phyloP scores from a whole-genome alignment of 2,329 filamentous ascomycete species.

The Karstenula rhodostoma region DNA sequence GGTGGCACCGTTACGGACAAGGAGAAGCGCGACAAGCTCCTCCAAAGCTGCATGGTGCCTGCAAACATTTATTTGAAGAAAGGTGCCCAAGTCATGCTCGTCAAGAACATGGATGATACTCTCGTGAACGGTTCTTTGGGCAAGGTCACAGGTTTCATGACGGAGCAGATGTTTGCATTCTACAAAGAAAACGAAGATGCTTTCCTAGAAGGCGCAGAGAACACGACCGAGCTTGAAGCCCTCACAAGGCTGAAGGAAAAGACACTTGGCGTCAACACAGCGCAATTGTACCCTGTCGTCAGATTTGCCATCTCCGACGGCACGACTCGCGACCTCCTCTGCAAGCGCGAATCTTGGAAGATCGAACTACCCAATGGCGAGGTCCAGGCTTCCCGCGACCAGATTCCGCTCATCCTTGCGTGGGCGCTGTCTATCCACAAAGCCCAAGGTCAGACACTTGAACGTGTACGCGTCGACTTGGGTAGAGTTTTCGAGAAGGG shows the following conservation, averaged over 20 bases:
- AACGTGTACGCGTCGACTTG: conserved; percentile 92
- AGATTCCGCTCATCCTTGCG: conserved; percentile 84
- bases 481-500: conserved; percentile 95
- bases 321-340: conserved; percentile 77
- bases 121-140: conserved; percentile 95
- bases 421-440: conserved; percentile 99
- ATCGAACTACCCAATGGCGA: conserved; percentile 96
- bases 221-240: conserved; percentile 53
- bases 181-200: conserved; percentile 66
- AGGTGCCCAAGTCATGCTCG: conserved; percentile 98
- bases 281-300: conserved; percentile 79
- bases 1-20: conserved; percentile 73
- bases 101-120: conserved; percentile 96
- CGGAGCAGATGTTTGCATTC: conserved; percentile 66
- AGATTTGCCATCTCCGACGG: conserved; percentile 84
- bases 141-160: conserved; percentile 83
- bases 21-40: conserved; percentile 74
- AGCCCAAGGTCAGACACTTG: conserved; percentile 92
- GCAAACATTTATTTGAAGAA: conserved; percentile 82
- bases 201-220: conserved; percentile 59
- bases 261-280: conserved; percentile 57
- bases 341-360: conserved; percentile 91
- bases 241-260: conserved; percentile 58
- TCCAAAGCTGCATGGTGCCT: conserved; percentile 93
- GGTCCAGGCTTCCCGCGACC: conserved; percentile 82